Base-by-base conservation (phyloP, 2,329 filamentous ascomycete species). In the Aspergillus hiratsukae region DNA sequence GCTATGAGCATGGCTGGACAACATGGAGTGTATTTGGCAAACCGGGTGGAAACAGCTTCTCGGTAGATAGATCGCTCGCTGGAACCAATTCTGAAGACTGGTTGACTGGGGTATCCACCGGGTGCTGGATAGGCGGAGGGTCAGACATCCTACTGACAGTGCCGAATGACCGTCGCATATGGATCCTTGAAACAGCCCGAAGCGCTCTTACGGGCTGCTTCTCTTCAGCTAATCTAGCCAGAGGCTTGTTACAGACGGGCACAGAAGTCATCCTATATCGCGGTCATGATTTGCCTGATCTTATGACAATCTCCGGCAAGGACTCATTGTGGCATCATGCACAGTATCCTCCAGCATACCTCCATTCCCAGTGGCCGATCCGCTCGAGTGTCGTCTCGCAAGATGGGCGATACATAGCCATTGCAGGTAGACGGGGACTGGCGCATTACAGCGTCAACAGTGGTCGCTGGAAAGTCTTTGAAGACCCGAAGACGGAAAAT, bases 21-120 rank as follows among this genome's bases (percentile, higher is more conserved):
- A 93, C 87, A 49, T 99, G 93, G 93, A 97, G 93, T 71, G 94
- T 97, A 40, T 99, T 96, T 73, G 94, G 94, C 35, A 97, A 96
- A 72, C 83, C 88, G 2, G 87, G 91, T 14, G 91, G 88, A 54
- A 90, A 86, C 64, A 96, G 90, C 69, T 97, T 97, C 70, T 81
- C 82, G 6, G 81, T 84, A 11, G 89, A 96, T 65, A 78, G 80
- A 27, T 74, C 77, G 2, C 78, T 91, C 40, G 85, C 87, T 2
- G 76, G 81, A 50, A 76, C 77, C 6, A 93, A 94, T 66, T 83
- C 82, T 28, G 93, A 99, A 69, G 82, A 84, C 48, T 97, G 93
- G 91, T 80, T 97, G n/a, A 81, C 83, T 5, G 90, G 92, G 3
- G 81, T 96, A 25, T 81, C 80, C 21, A 85, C 89, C 64, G 91